phyloP scores from a whole-genome alignment of 2,329 filamentous ascomycete genomes.

The Anthostomella pinea region DNA sequence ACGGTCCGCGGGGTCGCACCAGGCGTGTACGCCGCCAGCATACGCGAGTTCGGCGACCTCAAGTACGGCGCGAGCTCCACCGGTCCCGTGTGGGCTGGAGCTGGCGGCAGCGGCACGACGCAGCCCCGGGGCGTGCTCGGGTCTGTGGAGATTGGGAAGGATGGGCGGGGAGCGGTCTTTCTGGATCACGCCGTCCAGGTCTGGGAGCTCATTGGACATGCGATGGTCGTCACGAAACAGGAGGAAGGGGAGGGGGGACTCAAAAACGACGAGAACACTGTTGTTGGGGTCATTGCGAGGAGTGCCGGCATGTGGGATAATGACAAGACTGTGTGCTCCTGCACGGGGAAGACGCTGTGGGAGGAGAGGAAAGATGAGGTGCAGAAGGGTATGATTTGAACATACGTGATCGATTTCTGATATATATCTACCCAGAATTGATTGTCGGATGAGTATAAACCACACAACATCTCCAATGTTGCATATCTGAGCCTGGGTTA shows the following conservation, averaged over 20 bases:
- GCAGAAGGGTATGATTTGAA: slow-evolving; percentile 82
- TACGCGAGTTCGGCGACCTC: slow-evolving; percentile 85
- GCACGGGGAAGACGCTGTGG: slow-evolving; percentile 97
- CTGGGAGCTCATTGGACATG: slow-evolving; percentile 94
- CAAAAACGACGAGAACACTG: slow-evolving; percentile 76
- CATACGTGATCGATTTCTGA: no score
- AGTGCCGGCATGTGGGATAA: slow-evolving; percentile 99
- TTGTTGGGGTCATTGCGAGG: slow-evolving; percentile 90
- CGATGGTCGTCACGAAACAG: slow-evolving; percentile 76
- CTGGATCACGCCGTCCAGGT: slow-evolving; percentile 79
- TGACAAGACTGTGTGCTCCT: slow-evolving; percentile 96
- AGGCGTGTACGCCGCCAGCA: slow-evolving; percentile 78
- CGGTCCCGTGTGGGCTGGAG: slow-evolving; percentile 78
- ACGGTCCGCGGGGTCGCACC: slow-evolving; percentile 78
- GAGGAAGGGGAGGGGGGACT: slow-evolving; percentile 58
- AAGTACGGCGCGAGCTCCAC: slow-evolving; percentile 78
- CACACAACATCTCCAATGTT: no score
- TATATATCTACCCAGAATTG: no score
- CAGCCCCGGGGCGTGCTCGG: slow-evolving; percentile 61
- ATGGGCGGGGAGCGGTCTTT: slow-evolving; percentile 77
- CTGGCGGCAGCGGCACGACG: slow-evolving; percentile 41
- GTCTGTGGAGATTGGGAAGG: slow-evolving; percentile 68
- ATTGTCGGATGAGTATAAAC: no score
- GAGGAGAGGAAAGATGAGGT: slow-evolving; percentile 92
- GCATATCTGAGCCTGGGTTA: no score